Conservation (phyloP, 768 basidiomycete species). For the Mycena indigotica region DNA sequence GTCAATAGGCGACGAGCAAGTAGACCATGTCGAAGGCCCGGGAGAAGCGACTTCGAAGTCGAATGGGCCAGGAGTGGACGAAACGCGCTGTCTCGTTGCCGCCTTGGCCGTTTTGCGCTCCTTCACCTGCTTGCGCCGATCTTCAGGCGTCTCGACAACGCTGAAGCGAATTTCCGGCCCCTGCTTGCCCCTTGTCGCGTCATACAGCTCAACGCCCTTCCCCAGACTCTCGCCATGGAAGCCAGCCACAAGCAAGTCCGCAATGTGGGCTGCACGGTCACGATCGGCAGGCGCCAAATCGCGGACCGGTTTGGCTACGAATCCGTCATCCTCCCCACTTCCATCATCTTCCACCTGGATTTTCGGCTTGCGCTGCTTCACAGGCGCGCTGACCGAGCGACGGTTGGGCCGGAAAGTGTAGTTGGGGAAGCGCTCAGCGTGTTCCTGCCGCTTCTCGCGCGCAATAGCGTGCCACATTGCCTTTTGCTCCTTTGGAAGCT, state of each 20-base stretch:
- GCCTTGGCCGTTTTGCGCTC: not conserved
- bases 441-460: slow-evolving; percentile 48
- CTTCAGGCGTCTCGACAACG: slow-evolving; percentile 15
- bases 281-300: slow-evolving; percentile 37
- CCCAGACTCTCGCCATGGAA: slow-evolving; percentile 46
- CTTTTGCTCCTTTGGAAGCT: slow-evolving; percentile 48
- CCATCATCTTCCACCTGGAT: not conserved
- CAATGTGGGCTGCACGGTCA: slow-evolving; percentile 53
- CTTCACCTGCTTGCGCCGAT: not conserved
- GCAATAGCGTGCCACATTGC: slow-evolving; percentile 50
- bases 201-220: slow-evolving; percentile 46
- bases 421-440: slow-evolving; percentile 46
- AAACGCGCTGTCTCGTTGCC: not conserved
- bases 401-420: slow-evolving; percentile 25
- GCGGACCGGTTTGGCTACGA: slow-evolving; percentile 24
- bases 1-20: not conserved
- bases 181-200: slow-evolving; percentile 19
- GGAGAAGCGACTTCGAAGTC: not conserved
- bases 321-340: not conserved
- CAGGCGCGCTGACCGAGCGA: too few relatives aligned
- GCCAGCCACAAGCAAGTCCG: slow-evolving; percentile 49
- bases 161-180: slow-evolving; percentile 15
- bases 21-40: not conserved
- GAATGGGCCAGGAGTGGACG: not conserved
- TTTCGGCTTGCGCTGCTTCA: slow-evolving; percentile 31